Evolutionary conservation across 140 eudicot genomes (phyloP).

Genomic region (Oenanthe javanica): DNA sequence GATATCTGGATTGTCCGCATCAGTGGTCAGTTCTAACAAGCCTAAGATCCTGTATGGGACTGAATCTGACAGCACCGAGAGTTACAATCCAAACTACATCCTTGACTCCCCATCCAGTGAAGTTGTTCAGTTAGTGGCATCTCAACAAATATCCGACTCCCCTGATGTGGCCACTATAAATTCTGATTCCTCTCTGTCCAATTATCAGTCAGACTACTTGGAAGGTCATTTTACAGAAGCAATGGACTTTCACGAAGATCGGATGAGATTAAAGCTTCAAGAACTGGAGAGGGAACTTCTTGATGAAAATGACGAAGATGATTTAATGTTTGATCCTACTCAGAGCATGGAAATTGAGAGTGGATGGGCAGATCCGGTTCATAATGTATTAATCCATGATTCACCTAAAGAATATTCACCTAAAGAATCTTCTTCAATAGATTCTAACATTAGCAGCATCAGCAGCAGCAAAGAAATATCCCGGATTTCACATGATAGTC

Average conservation of each 20-base stretch:
- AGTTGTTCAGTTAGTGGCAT: constrained; percentile 17
- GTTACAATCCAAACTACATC: constrained; percentile 49
- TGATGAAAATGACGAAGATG: constrained; percentile 37
- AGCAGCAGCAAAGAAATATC: constrained; percentile 43
- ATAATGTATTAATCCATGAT: constrained; percentile 23
- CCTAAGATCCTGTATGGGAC: constrained; percentile 20
- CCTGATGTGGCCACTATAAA: constrained; percentile 9
- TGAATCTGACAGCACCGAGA: constrained; percentile 42
- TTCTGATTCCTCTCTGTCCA: constrained; percentile 13
- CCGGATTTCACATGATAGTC: constrained; percentile 23
- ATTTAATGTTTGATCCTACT: neutral
- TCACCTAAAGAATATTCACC: too few relatives aligned
- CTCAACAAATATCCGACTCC: constrained; percentile 16
- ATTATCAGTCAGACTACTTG: constrained; percentile 38
- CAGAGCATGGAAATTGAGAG: constrained; percentile 10
- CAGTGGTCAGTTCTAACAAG: constrained; percentile 13
- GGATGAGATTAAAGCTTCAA: constrained; percentile 71
- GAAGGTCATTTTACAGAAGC: constrained; percentile 41
- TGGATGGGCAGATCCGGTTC: constrained; percentile 17
- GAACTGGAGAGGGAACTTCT: constrained; percentile 82
- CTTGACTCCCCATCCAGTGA: constrained; percentile 66
- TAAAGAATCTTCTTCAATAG: constrained; percentile 63
- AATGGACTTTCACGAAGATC: constrained; percentile 47
- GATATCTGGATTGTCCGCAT: constrained; percentile 20
- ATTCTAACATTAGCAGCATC: constrained; percentile 45